These are phyloP conservation scores for Nepenthes alata DNA, from an alignment of 179 eudicot species.

Conservation along the genomic window DNA sequence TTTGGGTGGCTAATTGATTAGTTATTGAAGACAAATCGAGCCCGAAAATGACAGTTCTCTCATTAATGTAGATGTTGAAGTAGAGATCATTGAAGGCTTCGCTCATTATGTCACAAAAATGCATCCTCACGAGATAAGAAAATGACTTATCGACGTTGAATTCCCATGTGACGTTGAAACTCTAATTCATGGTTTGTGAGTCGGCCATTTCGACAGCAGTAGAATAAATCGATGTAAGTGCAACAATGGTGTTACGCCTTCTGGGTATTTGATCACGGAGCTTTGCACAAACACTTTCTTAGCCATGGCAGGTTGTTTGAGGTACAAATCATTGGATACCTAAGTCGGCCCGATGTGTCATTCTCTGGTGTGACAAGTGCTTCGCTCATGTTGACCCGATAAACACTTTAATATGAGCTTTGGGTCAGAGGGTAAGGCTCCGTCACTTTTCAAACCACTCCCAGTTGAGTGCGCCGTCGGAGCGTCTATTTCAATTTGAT, in stretches of 20 bases:
- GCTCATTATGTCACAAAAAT: slow-evolving; percentile 78
- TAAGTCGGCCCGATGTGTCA: slow-evolving; percentile 68
- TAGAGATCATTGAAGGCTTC: slow-evolving; percentile 45
- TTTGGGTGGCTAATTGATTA: slow-evolving; percentile 22
- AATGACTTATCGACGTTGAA: slow-evolving; percentile 34
- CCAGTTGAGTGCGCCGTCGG: too few relatives aligned
- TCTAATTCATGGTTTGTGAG: slow-evolving; percentile 23
- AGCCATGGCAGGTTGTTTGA: slow-evolving; percentile 17
- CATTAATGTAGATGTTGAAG: slow-evolving; percentile 61
- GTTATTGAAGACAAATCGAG: slow-evolving; percentile 49
- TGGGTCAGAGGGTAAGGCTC: slow-evolving; percentile 8
- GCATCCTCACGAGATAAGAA: slow-evolving; percentile 47
- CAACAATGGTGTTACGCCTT: slow-evolving; percentile 36
- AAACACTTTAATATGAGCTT: slow-evolving; percentile 35
- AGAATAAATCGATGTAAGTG: slow-evolving; percentile 45
- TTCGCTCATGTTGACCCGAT: slow-evolving; percentile 66
- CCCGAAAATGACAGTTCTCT: slow-evolving; percentile 44
- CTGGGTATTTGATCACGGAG: slow-evolving; percentile 28
- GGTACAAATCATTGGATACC: slow-evolving; percentile 39
- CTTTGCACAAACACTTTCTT: slow-evolving; percentile 30
- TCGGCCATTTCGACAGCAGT: slow-evolving; percentile 47
- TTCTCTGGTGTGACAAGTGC: slow-evolving; percentile 35
- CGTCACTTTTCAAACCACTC: too few relatives aligned
- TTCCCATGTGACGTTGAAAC: slow-evolving; percentile 62
- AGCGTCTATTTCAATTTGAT: too few relatives aligned